Evolutionary conservation across 805 yeast genomes (phyloP), one percentile per base, ranked within the genome.

Genomic region (Candida dajiaensis): DNA sequence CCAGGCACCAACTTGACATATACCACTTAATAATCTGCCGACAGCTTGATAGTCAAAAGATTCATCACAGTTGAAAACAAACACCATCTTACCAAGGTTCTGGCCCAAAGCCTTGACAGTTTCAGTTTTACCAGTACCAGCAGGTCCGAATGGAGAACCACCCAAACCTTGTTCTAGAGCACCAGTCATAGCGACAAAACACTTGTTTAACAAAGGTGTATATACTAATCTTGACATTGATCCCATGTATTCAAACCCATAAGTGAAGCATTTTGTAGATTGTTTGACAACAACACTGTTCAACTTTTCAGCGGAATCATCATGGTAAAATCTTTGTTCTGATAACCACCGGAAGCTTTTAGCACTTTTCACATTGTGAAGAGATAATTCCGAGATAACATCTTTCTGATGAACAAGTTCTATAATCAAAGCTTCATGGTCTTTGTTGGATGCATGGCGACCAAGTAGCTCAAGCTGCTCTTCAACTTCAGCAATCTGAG

Each of bases 71-170:
- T 89, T 83, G 63, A 92, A 90, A 0, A 92, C 96, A 11, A 85
- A 62, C 0, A 89, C 96, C 77, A 80, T 77, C 48, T 80, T 74
- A 8, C 98, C 98, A 8, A 92, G 66, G 35, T 78, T 79, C 38
- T 80, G 80, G 1, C 94, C 97, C 26, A 90, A 68, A 0, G 95
- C 86, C 61, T 92, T 92, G 22, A 92, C 74, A 0, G 95, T 76
- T 61, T 92, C 98, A 0, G 98, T 92, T 60, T 92, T 92, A 53
- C 98, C 98, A 0, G 98, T 92, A 38, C 98, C 98, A 3, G 98
- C 97, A 1, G 98, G 97, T 0, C 98, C 98, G 63, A 85, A 81
- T 1, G 95, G 84, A 1, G 95, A 84, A 0, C 96, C 95, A n/a
- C 98, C 98, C 9, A 80, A 68, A 31, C 74, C 76, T 54, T 82